These are phyloP conservation scores for Paspalum vaginatum DNA, from an alignment of 176 grass and related monocot genomes.

Conservation along the genomic window DNA sequence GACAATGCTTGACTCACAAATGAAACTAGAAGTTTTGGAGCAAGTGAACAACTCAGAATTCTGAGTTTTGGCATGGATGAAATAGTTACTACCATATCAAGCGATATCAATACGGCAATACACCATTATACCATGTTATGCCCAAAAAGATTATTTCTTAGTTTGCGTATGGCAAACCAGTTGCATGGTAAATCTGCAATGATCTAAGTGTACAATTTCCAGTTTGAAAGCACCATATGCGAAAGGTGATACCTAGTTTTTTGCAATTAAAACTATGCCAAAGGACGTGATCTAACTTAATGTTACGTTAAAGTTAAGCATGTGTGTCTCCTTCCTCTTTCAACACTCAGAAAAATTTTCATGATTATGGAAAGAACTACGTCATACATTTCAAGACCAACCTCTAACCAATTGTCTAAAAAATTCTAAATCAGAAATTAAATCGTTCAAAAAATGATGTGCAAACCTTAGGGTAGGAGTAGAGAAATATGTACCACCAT, in stretches of 20 bases:
- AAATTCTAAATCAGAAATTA: not conserved
- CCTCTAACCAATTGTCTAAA: not conserved
- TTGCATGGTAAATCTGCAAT: not conserved
- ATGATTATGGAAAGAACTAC: not conserved
- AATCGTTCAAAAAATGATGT: not conserved
- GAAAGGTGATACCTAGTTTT: not conserved
- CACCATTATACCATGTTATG: not conserved
- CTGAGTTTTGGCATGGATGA: not conserved
- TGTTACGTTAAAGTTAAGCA: not conserved
- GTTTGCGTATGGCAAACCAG: not conserved
- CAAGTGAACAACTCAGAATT: not conserved
- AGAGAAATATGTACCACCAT: slow-evolving; percentile 98
- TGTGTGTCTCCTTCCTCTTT: not conserved
- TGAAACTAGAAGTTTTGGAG: not conserved
- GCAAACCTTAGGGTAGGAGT: slow-evolving; percentile 92
- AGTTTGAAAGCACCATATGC: slow-evolving; percentile 16
- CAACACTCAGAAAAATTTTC: not conserved
- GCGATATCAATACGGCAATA: not conserved
- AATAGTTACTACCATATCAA: not conserved
- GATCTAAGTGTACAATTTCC: not conserved
- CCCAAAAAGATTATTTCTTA: not conserved
- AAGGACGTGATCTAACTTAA: not conserved
- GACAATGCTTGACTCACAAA: not conserved
- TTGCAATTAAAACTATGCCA: not conserved
- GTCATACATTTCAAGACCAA: not conserved